These are phyloP conservation scores for Eucalyptus fibrosa DNA, from an alignment of 345 rosid species.

Conservation along the genomic window DNA sequence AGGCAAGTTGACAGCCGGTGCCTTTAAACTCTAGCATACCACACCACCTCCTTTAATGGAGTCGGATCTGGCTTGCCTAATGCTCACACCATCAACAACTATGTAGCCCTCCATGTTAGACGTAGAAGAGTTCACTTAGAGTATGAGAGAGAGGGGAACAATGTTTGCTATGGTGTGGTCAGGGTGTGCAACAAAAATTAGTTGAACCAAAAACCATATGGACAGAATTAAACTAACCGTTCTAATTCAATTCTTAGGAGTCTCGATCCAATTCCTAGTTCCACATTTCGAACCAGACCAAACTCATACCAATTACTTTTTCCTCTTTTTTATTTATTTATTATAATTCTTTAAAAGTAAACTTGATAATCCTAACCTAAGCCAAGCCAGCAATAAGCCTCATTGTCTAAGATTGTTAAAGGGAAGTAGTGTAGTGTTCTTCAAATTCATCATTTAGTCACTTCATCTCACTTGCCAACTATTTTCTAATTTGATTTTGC, in stretches of 20 bases:
- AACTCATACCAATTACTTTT: too few relatives aligned
- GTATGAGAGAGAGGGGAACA: background rate
- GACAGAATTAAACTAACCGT: rapidly evolving
- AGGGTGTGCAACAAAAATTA: rapidly evolving
- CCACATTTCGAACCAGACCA: rapidly evolving
- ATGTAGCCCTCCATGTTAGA: rapidly evolving
- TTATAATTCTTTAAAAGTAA: background rate
- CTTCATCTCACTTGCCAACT: rapidly evolving
- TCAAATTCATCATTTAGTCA: too few relatives aligned
- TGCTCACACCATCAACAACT: background rate
- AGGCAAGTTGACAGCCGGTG: rapidly evolving
- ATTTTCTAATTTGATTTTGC: too few relatives aligned
- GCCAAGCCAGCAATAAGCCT: rapidly evolving
- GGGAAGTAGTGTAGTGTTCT: background rate
- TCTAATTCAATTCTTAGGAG: too few relatives aligned
- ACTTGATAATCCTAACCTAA: background rate
- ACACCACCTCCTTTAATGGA: background rate
- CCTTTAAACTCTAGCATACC: background rate
- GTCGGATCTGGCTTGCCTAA: rapidly evolving
- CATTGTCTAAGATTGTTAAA: too few relatives aligned
- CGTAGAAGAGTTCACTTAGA: background rate
- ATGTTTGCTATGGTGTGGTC: rapidly evolving
- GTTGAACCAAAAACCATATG: rapidly evolving
- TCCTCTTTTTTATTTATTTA: rapidly evolving
- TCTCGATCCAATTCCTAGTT: rapidly evolving